phyloP scores from a whole-genome alignment of 139 green algal species.

The Coelastrella sp. region DNA sequence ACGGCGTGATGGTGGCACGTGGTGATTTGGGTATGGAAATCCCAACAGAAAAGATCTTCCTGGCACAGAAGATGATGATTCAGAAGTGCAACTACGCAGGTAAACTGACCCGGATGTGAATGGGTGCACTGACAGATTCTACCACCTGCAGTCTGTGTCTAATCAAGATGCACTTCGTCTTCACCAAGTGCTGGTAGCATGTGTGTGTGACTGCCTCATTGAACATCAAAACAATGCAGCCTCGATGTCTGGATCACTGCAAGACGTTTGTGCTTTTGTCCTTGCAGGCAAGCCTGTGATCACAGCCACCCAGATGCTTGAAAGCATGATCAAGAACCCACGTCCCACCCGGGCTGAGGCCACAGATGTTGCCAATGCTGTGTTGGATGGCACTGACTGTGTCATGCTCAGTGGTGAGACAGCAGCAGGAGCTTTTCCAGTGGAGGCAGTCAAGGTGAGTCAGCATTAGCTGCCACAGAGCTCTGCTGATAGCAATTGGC shows the following conservation, averaged over 20 bases:
- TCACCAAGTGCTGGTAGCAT: no score
- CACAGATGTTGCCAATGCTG: slow-evolving; percentile 97
- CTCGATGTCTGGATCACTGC: no score
- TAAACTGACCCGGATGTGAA: not conserved
- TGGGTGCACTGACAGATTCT: not conserved
- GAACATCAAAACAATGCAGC: no score
- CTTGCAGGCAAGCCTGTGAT: slow-evolving; percentile 93
- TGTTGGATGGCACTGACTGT: slow-evolving; percentile 96
- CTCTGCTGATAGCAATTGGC: no score
- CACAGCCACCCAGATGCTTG: slow-evolving; percentile 97
- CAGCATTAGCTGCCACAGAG: not conserved
- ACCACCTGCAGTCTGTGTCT: no score
- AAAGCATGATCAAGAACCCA: slow-evolving; percentile 96
- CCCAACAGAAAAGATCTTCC: slow-evolving; percentile 99
- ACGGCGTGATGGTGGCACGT: slow-evolving; percentile 90
- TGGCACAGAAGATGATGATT: slow-evolving; percentile 99
- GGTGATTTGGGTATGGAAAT: slow-evolving; percentile 99
- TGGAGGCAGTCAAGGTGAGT: slow-evolving; percentile 85
- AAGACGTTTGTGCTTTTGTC: not conserved
- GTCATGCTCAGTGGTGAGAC: slow-evolving; percentile 99
- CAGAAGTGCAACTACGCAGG: slow-evolving; percentile 92
- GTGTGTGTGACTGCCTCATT: no score
- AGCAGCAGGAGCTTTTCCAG: slow-evolving; percentile 90
- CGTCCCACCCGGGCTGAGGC: slow-evolving; percentile 94
- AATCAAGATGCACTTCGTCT: no score